These are phyloP conservation scores for Chrysoporthe cubensis DNA, from an alignment of 2,329 filamentous ascomycete species.

Conservation along the genomic window DNA sequence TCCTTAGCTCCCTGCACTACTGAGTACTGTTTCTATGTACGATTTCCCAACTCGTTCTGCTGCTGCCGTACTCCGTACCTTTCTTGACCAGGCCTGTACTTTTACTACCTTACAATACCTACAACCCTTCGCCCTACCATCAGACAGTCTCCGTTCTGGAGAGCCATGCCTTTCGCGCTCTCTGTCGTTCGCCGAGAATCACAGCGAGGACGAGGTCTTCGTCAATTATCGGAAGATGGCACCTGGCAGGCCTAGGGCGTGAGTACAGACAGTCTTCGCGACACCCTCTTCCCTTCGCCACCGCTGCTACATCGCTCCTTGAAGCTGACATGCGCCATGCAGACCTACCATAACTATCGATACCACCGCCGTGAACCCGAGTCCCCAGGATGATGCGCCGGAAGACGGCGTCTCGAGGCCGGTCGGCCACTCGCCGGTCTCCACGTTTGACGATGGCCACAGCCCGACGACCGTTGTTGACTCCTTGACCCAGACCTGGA, in stretches of 20 bases:
- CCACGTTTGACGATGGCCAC: constrained; percentile 44
- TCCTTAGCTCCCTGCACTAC: not conserved
- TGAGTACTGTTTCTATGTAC: not conserved
- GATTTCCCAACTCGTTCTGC: too few relatives aligned
- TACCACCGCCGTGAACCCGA: constrained; percentile 47
- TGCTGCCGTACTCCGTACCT: too few relatives aligned
- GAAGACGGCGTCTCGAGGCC: constrained; percentile 35
- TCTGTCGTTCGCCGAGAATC: constrained; percentile 10
- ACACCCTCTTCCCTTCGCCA: constrained; percentile 26
- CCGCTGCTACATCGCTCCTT: constrained; percentile 31
- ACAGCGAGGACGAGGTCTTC: constrained; percentile 14
- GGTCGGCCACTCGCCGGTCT: constrained; percentile 41
- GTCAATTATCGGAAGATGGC: constrained; percentile 26
- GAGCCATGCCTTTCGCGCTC: constrained; percentile 19
- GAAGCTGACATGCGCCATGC: constrained; percentile 29
- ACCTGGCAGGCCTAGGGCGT: constrained; percentile 44
- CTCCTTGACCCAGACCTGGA: constrained; percentile 35
- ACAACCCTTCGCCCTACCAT: constrained; percentile 9
- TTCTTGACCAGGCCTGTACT: not conserved
- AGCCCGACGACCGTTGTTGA: constrained; percentile 46
- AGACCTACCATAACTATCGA: constrained; percentile 61
- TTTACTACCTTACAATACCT: not conserved
- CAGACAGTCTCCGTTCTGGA: constrained; percentile 18
- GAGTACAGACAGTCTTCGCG: constrained; percentile 32
- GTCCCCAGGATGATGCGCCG: constrained; percentile 37